phyloP scores from a whole-genome alignment of 148 eudicot genomes.

The Oxyria digyna region DNA sequence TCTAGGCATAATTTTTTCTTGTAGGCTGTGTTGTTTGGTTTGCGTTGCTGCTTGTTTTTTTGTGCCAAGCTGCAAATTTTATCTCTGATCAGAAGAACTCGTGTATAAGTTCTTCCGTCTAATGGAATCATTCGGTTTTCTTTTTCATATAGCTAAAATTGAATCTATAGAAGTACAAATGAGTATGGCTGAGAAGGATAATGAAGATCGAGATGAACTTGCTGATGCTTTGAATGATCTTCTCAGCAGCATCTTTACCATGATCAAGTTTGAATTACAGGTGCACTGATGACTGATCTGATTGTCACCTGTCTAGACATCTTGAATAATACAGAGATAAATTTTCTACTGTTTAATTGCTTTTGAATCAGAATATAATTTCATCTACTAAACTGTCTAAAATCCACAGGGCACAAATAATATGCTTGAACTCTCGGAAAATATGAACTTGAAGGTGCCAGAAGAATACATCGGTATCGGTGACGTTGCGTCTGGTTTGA shows the following conservation, averaged over 20 bases:
- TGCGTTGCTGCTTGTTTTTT: no score
- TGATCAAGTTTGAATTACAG: slow-evolving; percentile 84
- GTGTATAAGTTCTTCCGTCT: neutral
- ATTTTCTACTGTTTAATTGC: no score
- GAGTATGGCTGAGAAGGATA: slow-evolving; percentile 9
- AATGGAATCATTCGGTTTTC: neutral
- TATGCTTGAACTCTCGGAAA: slow-evolving; percentile 66
- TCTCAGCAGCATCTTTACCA: slow-evolving; percentile 54
- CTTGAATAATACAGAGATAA: neutral
- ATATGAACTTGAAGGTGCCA: slow-evolving; percentile 82
- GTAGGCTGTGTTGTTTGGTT: no score
- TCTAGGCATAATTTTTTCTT: no score
- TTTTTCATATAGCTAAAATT: neutral
- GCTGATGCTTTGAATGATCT: slow-evolving; percentile 58
- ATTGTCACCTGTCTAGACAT: no score
- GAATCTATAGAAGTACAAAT: neutral
- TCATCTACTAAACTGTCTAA: neutral
- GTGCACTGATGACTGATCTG: slow-evolving; percentile 13
- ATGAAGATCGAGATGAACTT: slow-evolving; percentile 34
- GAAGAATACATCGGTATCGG: slow-evolving; percentile 83
- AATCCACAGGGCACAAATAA: slow-evolving; percentile 58
- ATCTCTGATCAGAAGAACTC: neutral
- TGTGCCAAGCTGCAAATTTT: no score
- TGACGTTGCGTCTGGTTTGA: slow-evolving; percentile 80
- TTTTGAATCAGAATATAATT: no score